Base-by-base conservation (phyloP, 2,329 filamentous ascomycete genomes). In the Cercospora berteroae region DNA sequence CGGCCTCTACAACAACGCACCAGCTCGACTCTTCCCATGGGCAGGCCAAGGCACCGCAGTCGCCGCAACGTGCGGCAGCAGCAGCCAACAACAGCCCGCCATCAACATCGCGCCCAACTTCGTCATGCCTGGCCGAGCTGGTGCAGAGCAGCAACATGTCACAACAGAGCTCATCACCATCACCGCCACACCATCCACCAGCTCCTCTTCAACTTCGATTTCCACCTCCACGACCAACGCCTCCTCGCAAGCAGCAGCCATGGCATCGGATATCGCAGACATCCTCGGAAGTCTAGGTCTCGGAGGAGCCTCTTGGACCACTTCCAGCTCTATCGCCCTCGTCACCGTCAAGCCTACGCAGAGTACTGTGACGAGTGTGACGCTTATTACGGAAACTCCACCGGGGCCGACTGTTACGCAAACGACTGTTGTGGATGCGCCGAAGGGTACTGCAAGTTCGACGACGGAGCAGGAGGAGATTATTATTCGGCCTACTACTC, bases 71-170 rank as follows among this genome's bases (percentile, higher is more conserved):
- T 74, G 73, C 60, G 64, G 72, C 57, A 71, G 67, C 57, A 71
- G 67, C 50, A 25, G 33, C 13, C 20, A 69, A 39, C 67, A 69
- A 50, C 67, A 69, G 56, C 70, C 71, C 10, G 68, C 72, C 5
- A 72, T 79, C 74, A 78, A 77, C 66, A 72, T 77, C 44, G 72
- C 75, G 0, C 77, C 76, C 4, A 78, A 78, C 65, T 75, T 78
- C 68, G 60, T 77, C 59, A 66, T 76, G 16, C 73, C 72, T 13
- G 66, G 68, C 31, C 69, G 66, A 6, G 68, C 58, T n/a, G 58
- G 18, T 10, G 20, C 44, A 60, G 44, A 48, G 16, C n/a, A 56
- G 16, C 36, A 39, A 6, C 36, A 62, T 5, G 25, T 55, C 12
- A 58, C 59, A 16, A 64, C 67, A 10, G 52, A 67, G 6, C 31